These are phyloP conservation scores for Phanerochaete sordida DNA, from an alignment of 768 basidiomycete species.

Conservation along the genomic window DNA sequence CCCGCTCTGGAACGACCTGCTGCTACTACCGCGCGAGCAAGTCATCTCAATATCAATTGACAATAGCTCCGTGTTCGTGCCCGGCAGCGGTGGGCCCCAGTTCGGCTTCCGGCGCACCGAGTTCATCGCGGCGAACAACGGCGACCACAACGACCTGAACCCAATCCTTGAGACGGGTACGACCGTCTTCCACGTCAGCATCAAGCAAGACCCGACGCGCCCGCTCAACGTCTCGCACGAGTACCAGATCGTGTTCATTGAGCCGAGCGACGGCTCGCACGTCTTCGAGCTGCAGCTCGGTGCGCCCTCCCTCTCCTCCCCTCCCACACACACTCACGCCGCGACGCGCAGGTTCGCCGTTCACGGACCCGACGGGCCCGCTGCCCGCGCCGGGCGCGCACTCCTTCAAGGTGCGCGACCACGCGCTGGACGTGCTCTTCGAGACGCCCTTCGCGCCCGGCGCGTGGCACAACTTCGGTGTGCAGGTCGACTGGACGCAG, in stretches of 20 bases:
- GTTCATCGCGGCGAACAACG: slow-evolving; percentile 46
- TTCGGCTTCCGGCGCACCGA: slow-evolving; percentile 58
- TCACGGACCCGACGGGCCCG: slow-evolving; percentile 45
- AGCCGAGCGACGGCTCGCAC: slow-evolving; percentile 56
- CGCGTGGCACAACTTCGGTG: slow-evolving; percentile 59
- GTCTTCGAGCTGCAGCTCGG: slow-evolving; percentile 60
- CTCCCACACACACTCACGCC: neutral
- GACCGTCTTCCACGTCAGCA: slow-evolving; percentile 49
- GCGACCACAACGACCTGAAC: slow-evolving; percentile 35
- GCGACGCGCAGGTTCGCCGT: slow-evolving; percentile 44
- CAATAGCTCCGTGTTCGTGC: slow-evolving; percentile 53
- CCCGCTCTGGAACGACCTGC: slow-evolving; percentile 42
- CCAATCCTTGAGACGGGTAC: slow-evolving; percentile 39
- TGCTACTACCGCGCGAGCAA: slow-evolving; percentile 40
- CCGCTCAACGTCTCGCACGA: slow-evolving; percentile 55
- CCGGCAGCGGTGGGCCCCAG: slow-evolving; percentile 47
- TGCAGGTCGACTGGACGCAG: slow-evolving; percentile 51
- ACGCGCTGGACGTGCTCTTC: slow-evolving; percentile 50
- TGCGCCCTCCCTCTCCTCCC: slow-evolving; percentile 21
- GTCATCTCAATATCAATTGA: slow-evolving; percentile 50
- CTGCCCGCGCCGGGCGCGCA: slow-evolving; percentile 42
- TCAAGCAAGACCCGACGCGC: slow-evolving; percentile 34
- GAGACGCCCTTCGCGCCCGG: slow-evolving; percentile 37
- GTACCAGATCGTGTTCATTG: slow-evolving; percentile 62
- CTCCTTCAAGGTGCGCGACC: slow-evolving; percentile 53